These are phyloP conservation scores for Macroventuria anomochaeta DNA, from an alignment of 2,329 filamentous ascomycete genomes.

Conservation along the genomic window DNA sequence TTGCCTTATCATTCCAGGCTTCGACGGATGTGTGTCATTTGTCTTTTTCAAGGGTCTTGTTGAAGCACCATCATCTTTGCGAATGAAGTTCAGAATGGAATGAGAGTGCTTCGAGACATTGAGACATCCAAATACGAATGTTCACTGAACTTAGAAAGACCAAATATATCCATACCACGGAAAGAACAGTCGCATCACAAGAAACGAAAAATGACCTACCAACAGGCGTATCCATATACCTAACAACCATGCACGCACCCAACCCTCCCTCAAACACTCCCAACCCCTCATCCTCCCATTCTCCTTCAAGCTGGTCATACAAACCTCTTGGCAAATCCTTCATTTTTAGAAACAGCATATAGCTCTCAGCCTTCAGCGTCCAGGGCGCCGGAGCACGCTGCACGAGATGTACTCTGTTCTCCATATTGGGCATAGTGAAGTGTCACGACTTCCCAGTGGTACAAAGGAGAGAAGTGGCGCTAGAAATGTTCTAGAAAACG, in stretches of 20 bases:
- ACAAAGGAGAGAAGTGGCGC: neutral
- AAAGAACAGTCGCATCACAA: too few relatives aligned
- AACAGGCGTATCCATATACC: constrained; percentile 42
- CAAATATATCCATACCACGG: too few relatives aligned
- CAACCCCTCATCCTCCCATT: constrained; percentile 21
- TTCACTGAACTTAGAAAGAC: too few relatives aligned
- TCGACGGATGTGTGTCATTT: too few relatives aligned
- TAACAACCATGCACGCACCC: constrained; percentile 36
- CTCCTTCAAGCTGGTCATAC: constrained; percentile 36
- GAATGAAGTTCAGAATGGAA: too few relatives aligned
- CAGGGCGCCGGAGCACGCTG: constrained; percentile 32
- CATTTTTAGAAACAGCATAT: constrained; percentile 35
- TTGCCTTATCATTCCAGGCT: too few relatives aligned
- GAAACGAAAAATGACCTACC: constrained; percentile 29
- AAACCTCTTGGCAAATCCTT: constrained; percentile 31
- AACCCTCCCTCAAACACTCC: constrained; percentile 37
- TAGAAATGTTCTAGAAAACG: constrained; percentile 8
- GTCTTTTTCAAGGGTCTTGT: too few relatives aligned
- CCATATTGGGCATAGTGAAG: constrained; percentile 3
- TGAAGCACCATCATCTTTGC: too few relatives aligned
- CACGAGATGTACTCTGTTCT: constrained; percentile 30
- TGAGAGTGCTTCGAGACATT: too few relatives aligned
- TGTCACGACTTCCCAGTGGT: too few relatives aligned
- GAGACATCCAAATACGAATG: too few relatives aligned
- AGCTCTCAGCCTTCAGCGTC: constrained; percentile 34